Percentiles rank a stretch among this genome's conserved stretches.
Evolutionary conservation across 2,329 filamentous ascomycete species (phyloP).

Genomic region (Sporothrix brasiliensis): DNA sequence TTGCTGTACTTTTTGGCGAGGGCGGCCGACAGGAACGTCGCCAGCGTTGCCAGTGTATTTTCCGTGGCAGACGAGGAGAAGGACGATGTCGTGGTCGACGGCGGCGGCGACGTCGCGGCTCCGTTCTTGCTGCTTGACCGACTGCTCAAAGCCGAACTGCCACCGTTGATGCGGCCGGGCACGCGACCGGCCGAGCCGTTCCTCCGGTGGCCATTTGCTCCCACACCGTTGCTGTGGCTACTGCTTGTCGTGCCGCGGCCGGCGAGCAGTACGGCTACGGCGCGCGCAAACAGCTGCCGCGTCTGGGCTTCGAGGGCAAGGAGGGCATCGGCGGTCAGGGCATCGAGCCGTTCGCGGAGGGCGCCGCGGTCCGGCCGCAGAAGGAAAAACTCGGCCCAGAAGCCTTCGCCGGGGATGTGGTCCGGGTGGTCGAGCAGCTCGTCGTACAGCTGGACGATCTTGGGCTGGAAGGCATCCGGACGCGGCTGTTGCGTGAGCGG

Average conservation of each 20-base stretch:
- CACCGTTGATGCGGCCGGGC: slow-evolving; percentile 46
- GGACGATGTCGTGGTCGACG: not conserved
- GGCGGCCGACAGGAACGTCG: slow-evolving; percentile 79
- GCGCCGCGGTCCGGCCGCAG: slow-evolving; percentile 74
- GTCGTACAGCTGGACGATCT: slow-evolving; percentile 89
- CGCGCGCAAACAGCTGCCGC: slow-evolving; percentile 74
- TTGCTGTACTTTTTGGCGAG: slow-evolving; percentile 91
- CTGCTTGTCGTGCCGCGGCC: slow-evolving; percentile 46
- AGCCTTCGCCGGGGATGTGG: slow-evolving; percentile 73
- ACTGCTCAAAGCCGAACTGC: not conserved
- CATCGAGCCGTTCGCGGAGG: slow-evolving; percentile 68
- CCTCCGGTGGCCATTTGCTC: not conserved
- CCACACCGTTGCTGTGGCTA: not conserved
- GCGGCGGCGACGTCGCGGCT: not conserved
- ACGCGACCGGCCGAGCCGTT: slow-evolving; percentile 69
- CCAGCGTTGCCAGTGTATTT: slow-evolving; percentile 68
- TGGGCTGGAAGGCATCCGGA: slow-evolving; percentile 89
- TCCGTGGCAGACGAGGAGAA: slow-evolving; percentile 19
- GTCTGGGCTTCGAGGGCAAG: slow-evolving; percentile 77
- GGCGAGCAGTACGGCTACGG: slow-evolving; percentile 53
- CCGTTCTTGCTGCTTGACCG: not conserved
- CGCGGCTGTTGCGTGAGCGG: slow-evolving; percentile 90
- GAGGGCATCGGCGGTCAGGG: slow-evolving; percentile 73
- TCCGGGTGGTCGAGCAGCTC: slow-evolving; percentile 56
- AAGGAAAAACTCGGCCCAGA: slow-evolving; percentile 96